Evolutionary conservation across 495 filamentous ascomycete species (phyloP).

Genomic region (Penicillium bialowiezense): DNA sequence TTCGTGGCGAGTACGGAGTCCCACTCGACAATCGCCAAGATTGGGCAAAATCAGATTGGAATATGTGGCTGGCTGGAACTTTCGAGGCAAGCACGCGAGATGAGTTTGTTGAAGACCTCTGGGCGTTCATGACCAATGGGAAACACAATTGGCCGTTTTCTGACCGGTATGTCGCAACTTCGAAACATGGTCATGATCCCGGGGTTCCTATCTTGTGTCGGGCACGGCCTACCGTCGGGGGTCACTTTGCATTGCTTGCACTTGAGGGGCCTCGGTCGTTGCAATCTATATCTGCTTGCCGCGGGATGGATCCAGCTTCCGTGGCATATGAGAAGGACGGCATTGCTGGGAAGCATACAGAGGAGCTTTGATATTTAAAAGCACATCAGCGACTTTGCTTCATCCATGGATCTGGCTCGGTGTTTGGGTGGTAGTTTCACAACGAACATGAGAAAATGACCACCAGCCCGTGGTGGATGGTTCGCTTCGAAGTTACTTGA

Average conservation of each 20-base stretch:
- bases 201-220: conserved; percentile 39
- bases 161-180: conserved; percentile 42
- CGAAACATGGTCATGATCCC: conserved; percentile 33
- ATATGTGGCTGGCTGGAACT: conserved; percentile 44
- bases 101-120: conserved; percentile 41
- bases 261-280: conserved; percentile 33
- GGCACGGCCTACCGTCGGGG: conserved; percentile 56
- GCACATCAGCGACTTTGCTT: no score
- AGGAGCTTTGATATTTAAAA: conserved; percentile 19
- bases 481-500: no score
- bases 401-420: no score
- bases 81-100: conserved; percentile 27
- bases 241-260: conserved; percentile 53
- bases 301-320: neutral
- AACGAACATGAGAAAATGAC: no score
- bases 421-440: no score
- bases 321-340: neutral
- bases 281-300: conserved; percentile 14
- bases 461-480: no score
- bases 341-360: neutral
- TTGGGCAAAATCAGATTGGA: conserved; percentile 53
- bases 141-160: conserved; percentile 49
- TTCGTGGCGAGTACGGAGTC: conserved; percentile 42
- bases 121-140: conserved; percentile 47
- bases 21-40: conserved; percentile 41